Conservation (phyloP, 768 basidiomycete species). For the Cantharellus cinnabarinus region DNA sequence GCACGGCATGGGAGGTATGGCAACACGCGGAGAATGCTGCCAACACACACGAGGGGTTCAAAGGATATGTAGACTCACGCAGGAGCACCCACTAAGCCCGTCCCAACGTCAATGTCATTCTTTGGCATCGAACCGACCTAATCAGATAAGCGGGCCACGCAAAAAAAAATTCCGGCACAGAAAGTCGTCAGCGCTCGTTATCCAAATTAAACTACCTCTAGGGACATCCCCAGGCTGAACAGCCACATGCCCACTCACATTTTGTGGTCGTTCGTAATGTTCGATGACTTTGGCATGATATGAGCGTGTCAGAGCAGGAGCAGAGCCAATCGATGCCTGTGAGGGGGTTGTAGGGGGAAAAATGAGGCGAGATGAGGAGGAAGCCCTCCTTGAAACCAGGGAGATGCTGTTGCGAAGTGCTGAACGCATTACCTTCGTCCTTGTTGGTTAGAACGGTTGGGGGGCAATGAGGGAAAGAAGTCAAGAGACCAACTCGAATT, state of each 20-base stretch:
- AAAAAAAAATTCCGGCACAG: constrained; percentile 6
- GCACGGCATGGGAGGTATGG: neutral
- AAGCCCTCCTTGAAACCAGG: too few relatives aligned
- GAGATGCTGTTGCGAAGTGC: too few relatives aligned
- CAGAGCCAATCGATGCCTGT: neutral
- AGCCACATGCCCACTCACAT: constrained; percentile 34
- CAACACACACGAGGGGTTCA: too few relatives aligned
- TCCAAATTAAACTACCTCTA: neutral
- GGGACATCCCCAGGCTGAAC: neutral
- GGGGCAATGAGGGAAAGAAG: too few relatives aligned
- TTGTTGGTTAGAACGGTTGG: too few relatives aligned
- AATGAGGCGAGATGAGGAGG: too few relatives aligned
- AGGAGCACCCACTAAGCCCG: constrained; percentile 93
- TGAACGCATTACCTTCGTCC: too few relatives aligned
- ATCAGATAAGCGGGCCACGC: constrained; percentile 28
- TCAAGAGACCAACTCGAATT: too few relatives aligned
- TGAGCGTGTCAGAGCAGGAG: constrained; percentile 23
- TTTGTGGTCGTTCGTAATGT: constrained; percentile 93
- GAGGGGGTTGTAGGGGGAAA: too few relatives aligned
- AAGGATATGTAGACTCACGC: constrained; percentile 35
- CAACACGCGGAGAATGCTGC: neutral
- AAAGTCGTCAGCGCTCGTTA: constrained; percentile 40
- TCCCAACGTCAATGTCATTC: constrained; percentile 73
- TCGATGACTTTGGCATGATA: constrained; percentile 96
- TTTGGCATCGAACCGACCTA: constrained; percentile 96